Base-by-base conservation (phyloP, 176 grass and related monocot species). In the Oryza meyeriana region DNA sequence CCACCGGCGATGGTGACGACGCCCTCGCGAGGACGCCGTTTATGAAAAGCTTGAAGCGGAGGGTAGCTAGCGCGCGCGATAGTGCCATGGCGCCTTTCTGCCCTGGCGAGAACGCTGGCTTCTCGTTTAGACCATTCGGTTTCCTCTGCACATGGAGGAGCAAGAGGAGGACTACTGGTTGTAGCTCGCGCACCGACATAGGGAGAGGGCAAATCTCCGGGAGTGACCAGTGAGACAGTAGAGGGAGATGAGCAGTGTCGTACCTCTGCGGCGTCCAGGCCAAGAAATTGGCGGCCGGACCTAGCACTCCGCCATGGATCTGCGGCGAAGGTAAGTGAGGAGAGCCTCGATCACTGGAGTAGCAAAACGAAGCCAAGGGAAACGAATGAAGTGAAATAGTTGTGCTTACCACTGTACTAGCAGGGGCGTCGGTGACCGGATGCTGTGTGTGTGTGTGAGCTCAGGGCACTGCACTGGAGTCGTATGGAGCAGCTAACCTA, bases 211-310 rank as follows among this genome's bases (percentile, higher is more conserved):
- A 58, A 59, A 33, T 77, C 0, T 31, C 8, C 17, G 40, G 22
- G 26, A 77, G 20, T 22, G 50, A 55, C 20, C 18, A 9, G 50
- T 48, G 50, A 81, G 77, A 45, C n/a, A 20, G 7, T 41, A 65
- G 34, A 27, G 72, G 0, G 8, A 57, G 33, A 20, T 47, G 48
- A 73, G 27, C 0, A 4, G 27, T 0, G 17, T 59, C 25, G 24
- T 90, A 90, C 88, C 88, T 90, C 71, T 47, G 42, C 50, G 57
- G 31, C 66, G 28, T 24, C 42, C 33, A 29, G 0, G 64, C 1
- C 22, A 10, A 29, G 61, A 42, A 50, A 12, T 48, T 78, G 69
- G 63, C 14, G 1, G 33, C 84, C 71, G 63, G 48, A 69, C 50
- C 18, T 55, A 36, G 14, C 7, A 5, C 59, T 36, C 66, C 5